Conservation (phyloP, 768 basidiomycete genomes). For the Mrakia hoshinonis region DNA sequence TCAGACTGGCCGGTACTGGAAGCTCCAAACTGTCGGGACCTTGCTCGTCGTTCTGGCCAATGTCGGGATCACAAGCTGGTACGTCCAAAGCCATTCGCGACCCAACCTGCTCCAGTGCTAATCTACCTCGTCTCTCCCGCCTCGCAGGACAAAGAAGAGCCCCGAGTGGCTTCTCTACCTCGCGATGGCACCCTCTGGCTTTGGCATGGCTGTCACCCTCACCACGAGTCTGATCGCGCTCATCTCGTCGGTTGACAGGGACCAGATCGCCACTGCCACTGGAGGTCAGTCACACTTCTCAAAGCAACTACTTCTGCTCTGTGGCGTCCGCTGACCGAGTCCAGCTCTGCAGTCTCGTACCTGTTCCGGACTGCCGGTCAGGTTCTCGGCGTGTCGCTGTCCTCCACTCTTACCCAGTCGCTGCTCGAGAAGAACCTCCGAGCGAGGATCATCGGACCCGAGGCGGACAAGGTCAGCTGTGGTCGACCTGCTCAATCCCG, state of each 20-base stretch:
- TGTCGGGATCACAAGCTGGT: constrained; percentile 14
- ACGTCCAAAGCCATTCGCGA: too few species aligned
- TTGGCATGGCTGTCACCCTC: constrained; percentile 74
- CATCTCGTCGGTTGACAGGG: constrained; percentile 52
- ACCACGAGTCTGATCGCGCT: constrained; percentile 73
- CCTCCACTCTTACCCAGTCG: constrained; percentile 73
- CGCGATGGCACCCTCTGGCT: constrained; percentile 43
- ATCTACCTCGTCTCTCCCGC: too few species aligned
- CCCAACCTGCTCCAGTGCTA: too few species aligned
- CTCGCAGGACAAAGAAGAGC: constrained; percentile 6
- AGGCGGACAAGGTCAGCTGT: constrained; percentile 56
- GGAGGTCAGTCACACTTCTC: constrained; percentile 56
- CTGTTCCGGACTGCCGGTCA: constrained; percentile 89
- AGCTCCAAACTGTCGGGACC: constrained; percentile 47
- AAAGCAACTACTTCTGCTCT: background rate
- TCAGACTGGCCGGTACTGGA: constrained; percentile 54
- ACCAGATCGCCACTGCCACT: constrained; percentile 54
- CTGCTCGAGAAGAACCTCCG: constrained; percentile 64
- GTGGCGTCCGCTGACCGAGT: too few species aligned
- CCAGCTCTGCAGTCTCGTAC: constrained; percentile 70
- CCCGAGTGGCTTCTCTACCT: constrained; percentile 27
- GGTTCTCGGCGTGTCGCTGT: constrained; percentile 85
- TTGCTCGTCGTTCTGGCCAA: constrained; percentile 9
- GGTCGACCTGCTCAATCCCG: background rate
- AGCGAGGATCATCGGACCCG: constrained; percentile 65